Evolutionary conservation across 192 early-diverging fungal genomes (phyloP), one percentile per base, ranked within the genome.

Genomic region (Coemansia sp.): DNA sequence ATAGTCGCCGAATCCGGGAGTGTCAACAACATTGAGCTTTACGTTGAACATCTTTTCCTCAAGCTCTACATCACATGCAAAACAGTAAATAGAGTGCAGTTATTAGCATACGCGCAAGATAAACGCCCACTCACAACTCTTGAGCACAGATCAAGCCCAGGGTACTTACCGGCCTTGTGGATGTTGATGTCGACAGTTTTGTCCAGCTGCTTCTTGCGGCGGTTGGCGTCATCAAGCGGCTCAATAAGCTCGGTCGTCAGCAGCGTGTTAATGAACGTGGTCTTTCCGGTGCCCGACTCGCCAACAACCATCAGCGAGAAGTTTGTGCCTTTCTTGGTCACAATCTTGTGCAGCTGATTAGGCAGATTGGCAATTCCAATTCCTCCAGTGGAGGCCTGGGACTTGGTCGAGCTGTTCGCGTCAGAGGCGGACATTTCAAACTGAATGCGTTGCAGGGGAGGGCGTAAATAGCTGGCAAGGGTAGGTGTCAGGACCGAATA

Each of bases 31-130:
- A 57, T 91, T 93, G 66, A 99, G 81, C 64, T 94, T 91, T 58
- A 96, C 94, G 61, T 90, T 93, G 86, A 99, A 99, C 80, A 92
- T 93, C 81, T 99, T 97, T 74, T 99, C 97, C 80, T 99, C 95
- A 18, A 99, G 86, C 68, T 97, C 74, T 76, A 86, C 83, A 63
- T 20, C 42, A 12, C 14, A n/a, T 14, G 3, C 11, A 44, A 12
- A 44, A 44, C 5, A 12, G 28, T 31, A 31, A 6, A 31, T 31
- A 31, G 28, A 31, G 28, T 31, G 28, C 28, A 31, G 28, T 6
- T 31, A 7, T 31, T 31, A 31, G 28, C 28, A 31, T 31, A 31
- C 6, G 7, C 28, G 28, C 28, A 31, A 6, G 28, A 31, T 31
- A 31, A 31, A 6, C 28, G 28, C 28, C 0, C 28, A 8, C 28